phyloP scores from a whole-genome alignment of 2,329 filamentous ascomycete genomes.

The Aspergillus tanneri region DNA sequence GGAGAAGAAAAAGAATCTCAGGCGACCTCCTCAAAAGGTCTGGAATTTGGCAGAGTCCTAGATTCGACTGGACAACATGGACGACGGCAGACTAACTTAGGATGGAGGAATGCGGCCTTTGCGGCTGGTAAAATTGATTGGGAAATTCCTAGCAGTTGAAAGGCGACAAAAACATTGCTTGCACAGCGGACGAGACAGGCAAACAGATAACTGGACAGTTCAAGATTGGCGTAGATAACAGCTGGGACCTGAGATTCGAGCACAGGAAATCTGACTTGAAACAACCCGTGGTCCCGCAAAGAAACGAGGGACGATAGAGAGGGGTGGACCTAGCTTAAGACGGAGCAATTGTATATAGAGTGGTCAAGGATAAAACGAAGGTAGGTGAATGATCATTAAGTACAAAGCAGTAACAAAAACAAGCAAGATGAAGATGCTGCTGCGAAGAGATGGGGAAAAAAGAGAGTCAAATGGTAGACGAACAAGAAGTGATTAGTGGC shows the following conservation, averaged over 20 bases:
- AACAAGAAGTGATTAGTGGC: neutral
- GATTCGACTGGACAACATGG: neutral
- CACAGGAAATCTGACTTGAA: slow-evolving; percentile 3
- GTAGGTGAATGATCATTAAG: neutral
- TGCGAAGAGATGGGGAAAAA: neutral
- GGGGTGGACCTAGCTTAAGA: neutral
- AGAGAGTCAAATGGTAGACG: neutral
- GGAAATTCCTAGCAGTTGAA: slow-evolving; percentile 13
- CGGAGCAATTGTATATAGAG: slow-evolving; percentile 11
- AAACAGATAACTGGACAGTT: neutral
- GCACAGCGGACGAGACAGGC: slow-evolving; percentile 6
- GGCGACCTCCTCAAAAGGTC: too few species aligned
- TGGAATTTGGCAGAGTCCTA: neutral
- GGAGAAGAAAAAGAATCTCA: too few species aligned
- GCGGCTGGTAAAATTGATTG: slow-evolving; percentile 5
- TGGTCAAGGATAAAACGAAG: slow-evolving; percentile 2
- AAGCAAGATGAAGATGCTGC: neutral
- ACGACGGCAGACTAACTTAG: slow-evolving; percentile 2
- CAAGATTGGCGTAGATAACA: neutral
- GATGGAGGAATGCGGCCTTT: slow-evolving; percentile 10
- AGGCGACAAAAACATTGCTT: slow-evolving; percentile 15
- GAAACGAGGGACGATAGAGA: slow-evolving; percentile 13
- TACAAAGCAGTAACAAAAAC: neutral
- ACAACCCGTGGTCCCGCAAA: slow-evolving; percentile 1
- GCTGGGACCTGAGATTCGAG: neutral